Conservation (phyloP, 2,329 filamentous ascomycete genomes). For the Fragosphaeria purpurea region DNA sequence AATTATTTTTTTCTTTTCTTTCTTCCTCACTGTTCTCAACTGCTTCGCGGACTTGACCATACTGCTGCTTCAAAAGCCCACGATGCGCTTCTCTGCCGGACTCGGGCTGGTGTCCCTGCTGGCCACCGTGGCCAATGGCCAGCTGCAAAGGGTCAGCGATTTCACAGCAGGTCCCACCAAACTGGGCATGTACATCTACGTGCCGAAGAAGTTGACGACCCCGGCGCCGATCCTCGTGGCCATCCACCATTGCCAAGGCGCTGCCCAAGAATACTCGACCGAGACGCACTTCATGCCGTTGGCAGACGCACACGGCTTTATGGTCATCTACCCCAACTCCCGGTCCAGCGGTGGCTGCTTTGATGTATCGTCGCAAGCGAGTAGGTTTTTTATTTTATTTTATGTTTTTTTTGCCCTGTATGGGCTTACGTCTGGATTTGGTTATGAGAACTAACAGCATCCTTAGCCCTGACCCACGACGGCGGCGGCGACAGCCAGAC, state of each 20-base stretch:
- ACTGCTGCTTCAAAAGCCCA: not conserved
- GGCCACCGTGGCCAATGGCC: conserved; percentile 17
- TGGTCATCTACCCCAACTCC: conserved; percentile 38
- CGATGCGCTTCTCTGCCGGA: not conserved
- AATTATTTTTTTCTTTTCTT: no score
- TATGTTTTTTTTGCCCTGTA: no score
- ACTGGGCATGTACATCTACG: conserved; percentile 25
- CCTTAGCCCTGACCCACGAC: conserved; percentile 32
- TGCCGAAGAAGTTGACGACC: conserved; percentile 21
- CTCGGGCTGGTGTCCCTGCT: conserved; percentile 9
- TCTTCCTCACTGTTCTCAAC: no score
- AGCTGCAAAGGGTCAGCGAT: conserved; percentile 22
- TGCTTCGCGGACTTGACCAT: no score
- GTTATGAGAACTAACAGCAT: no score
- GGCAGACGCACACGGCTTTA: conserved; percentile 46
- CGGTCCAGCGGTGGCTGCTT: conserved; percentile 39
- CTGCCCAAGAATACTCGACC: conserved; percentile 39
- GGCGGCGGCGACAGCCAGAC: conserved; percentile 41
- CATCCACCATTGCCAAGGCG: conserved; percentile 47
- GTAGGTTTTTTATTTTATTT: conserved; percentile 12
- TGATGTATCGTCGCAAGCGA: conserved; percentile 44
- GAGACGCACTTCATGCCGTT: conserved; percentile 41
- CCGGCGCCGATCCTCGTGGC: conserved; percentile 35
- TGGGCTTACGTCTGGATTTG: no score
- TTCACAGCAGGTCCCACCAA: conserved; percentile 23